A percentile compares a stretch with the other conserved stretches of the same genome.
phyloP scores from a whole-genome alignment of 2,329 filamentous ascomycete genomes.

The Diaporthe helianthi region DNA sequence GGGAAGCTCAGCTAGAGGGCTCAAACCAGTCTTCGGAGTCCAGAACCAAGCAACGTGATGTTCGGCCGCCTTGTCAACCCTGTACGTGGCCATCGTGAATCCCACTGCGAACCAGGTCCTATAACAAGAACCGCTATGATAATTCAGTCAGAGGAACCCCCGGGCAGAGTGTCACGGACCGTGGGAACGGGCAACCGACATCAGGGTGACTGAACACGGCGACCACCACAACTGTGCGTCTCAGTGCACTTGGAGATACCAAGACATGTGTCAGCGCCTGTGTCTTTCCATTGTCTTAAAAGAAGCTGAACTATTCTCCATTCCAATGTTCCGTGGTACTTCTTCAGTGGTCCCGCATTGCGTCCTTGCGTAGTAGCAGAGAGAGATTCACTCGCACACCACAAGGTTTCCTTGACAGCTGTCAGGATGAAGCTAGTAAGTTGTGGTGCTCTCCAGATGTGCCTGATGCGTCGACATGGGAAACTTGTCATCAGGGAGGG shows the following conservation, averaged over 20 bases:
- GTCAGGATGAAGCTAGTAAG: slow-evolving; percentile 1
- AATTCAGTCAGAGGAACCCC: background rate
- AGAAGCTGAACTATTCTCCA: background rate
- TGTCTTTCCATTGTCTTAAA: background rate
- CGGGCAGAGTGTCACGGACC: background rate
- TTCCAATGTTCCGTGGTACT: background rate
- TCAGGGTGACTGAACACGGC: background rate
- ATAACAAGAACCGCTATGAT: too few relatives aligned
- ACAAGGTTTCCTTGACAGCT: background rate
- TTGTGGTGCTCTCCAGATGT: background rate
- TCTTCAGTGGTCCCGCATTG: background rate
- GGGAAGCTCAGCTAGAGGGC: background rate
- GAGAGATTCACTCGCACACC: background rate
- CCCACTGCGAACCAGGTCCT: background rate
- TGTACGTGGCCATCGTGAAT: background rate
- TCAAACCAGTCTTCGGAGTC: background rate
- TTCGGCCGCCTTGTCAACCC: background rate
- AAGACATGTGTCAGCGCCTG: background rate
- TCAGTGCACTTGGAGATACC: background rate
- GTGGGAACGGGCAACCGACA: background rate
- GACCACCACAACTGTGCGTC: too few relatives aligned
- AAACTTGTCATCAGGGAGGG: background rate
- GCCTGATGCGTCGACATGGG: background rate
- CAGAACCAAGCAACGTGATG: background rate
- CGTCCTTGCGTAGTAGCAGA: background rate